Evolutionary conservation across 257 asterid species (phyloP).

Genomic region (Nicotiana undulata): DNA sequence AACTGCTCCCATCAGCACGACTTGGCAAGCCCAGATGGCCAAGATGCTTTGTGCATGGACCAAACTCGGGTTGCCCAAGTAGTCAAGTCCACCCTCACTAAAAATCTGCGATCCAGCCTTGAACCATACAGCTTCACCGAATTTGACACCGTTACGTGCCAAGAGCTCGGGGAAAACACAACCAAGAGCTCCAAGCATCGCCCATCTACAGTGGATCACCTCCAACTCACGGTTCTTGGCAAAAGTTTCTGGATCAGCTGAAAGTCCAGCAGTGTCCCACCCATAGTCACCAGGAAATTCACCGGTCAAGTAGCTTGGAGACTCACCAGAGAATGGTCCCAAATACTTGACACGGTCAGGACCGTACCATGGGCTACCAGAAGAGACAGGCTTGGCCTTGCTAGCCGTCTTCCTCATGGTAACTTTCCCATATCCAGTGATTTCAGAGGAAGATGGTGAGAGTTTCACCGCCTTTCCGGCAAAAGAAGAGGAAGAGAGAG

Average conservation of each 20-base stretch:
- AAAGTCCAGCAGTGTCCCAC: constrained; percentile 46
- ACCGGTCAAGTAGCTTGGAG: constrained; percentile 37
- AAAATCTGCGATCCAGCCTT: constrained; percentile 36
- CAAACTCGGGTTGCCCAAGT: constrained; percentile 39
- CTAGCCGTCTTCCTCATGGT: constrained; percentile 30
- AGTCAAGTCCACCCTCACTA: constrained; percentile 35
- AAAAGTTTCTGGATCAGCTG: too few relatives aligned
- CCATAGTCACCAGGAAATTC: constrained; percentile 46
- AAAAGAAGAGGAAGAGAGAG: constrained; percentile 48
- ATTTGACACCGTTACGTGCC: constrained; percentile 32
- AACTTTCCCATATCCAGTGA: constrained; percentile 21
- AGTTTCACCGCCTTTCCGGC: constrained; percentile 39
- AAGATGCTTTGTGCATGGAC: constrained; percentile 35
- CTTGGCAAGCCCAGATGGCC: constrained; percentile 38
- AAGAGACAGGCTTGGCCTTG: constrained; percentile 23
- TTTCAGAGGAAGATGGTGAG: constrained; percentile 24
- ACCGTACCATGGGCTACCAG: constrained; percentile 34
- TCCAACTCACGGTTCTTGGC: constrained; percentile 34
- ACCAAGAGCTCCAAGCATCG: constrained; percentile 42
- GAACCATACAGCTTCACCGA: constrained; percentile 43
- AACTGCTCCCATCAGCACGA: constrained; percentile 37
- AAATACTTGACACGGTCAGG: constrained; percentile 30
- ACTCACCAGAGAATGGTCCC: constrained; percentile 39
- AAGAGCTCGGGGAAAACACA: constrained; percentile 40
- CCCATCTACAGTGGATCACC: constrained; percentile 35